phyloP scores from a whole-genome alignment of 1,139 yeast genomes.

The Magnusiomyces fungicola region DNA sequence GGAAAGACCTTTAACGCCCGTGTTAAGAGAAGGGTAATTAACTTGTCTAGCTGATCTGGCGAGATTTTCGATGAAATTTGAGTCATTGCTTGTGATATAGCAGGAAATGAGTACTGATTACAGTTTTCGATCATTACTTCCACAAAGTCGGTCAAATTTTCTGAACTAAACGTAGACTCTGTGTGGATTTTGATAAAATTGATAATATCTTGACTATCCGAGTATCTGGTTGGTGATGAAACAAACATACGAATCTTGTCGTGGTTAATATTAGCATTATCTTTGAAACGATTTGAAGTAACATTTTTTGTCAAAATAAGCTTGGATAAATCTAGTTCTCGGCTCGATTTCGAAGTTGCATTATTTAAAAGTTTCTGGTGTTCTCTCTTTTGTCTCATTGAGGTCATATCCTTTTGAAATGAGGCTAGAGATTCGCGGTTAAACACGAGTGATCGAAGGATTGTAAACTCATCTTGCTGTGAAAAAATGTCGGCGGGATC shows the following conservation, averaged over 20 bases:
- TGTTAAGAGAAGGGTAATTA: constrained; percentile 14
- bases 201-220: not conserved
- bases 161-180: not conserved
- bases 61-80: no score
- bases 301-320: no score
- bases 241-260: not conserved
- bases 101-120: constrained; percentile 11
- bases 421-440: not conserved
- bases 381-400: not conserved
- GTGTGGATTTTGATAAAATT: not conserved
- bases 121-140: constrained; percentile 9
- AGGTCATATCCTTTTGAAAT: not conserved
- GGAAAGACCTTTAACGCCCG: constrained; percentile 19
- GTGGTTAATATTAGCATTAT: no score
- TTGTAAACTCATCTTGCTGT: constrained; percentile 1
- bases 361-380: not conserved
- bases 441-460: not conserved
- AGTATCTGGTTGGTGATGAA: not conserved
- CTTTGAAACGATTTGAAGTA: no score
- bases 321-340: not conserved
- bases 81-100: constrained; percentile 8
- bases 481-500: not conserved
- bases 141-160: not conserved
- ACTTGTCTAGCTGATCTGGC: constrained; percentile 4
- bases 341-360: not conserved